Evolutionary conservation across 23 red algal genomes (phyloP).

Genomic region (Gracilaria domingensis): DNA sequence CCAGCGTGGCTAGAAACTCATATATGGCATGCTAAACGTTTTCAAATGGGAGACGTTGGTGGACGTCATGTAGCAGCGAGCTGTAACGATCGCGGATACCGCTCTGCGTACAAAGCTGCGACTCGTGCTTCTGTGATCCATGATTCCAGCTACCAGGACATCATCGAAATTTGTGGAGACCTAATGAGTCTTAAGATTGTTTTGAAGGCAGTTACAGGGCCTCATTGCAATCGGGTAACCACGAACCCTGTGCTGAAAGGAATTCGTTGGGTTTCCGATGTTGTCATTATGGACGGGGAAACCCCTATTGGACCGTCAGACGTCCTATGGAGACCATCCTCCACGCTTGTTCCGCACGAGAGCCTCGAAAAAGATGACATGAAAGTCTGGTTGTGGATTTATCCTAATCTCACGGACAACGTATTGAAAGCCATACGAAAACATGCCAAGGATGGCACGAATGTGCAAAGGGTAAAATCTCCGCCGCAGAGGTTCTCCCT

Average conservation of each 20-base stretch:
- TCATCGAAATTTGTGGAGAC: slow-evolving; percentile 55
- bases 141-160: slow-evolving; percentile 66
- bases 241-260: slow-evolving; percentile 42
- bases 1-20: slow-evolving; percentile 88
- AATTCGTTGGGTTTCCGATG: slow-evolving; percentile 28
- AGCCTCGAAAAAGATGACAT: neutral
- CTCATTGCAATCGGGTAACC: slow-evolving; percentile 14
- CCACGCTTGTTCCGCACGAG: neutral
- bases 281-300: slow-evolving; percentile 27
- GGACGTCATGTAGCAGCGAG: slow-evolving; percentile 37
- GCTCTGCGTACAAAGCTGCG: slow-evolving; percentile 62
- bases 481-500: slow-evolving; percentile 46
- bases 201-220: neutral
- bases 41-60: slow-evolving; percentile 74
- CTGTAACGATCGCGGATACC: slow-evolving; percentile 67
- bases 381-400: slow-evolving; percentile 50
- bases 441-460: neutral
- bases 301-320: slow-evolving; percentile 40
- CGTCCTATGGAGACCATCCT: slow-evolving; percentile 36
- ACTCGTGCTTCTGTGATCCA: slow-evolving; percentile 38
- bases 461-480: neutral
- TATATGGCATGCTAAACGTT: slow-evolving; percentile 97
- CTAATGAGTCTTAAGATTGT: neutral
- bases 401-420: slow-evolving; percentile 9
- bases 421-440: neutral